Conservation (phyloP, 2,329 filamentous ascomycete species). For the Arthrobotrys iridis region DNA sequence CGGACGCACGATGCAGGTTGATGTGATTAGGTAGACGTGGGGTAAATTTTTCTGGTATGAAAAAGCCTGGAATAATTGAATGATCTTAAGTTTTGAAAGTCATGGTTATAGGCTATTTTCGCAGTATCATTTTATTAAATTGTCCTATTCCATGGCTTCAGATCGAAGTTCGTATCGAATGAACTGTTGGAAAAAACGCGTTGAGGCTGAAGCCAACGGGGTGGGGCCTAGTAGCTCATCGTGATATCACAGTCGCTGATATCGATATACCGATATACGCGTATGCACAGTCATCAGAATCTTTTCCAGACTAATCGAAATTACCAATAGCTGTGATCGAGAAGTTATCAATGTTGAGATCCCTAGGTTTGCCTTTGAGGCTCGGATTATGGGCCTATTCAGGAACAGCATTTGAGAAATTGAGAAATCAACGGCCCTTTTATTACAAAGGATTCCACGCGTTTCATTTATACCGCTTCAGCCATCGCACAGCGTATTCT, state of each 20-base stretch:
- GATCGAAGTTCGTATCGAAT: no score
- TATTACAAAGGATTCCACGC: slow-evolving; percentile 6
- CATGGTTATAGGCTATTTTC: background rate
- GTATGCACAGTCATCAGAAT: no score
- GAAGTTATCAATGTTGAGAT: background rate
- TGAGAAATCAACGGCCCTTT: background rate
- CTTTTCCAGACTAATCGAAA: no score
- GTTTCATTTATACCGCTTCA: slow-evolving; percentile 17
- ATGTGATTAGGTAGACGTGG: slow-evolving; percentile 42
- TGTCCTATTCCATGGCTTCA: no score
- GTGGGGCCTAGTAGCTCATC: no score
- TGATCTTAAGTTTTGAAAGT: background rate
- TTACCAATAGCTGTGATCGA: background rate
- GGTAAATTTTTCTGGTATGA: background rate
- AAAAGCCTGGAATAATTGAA: slow-evolving; percentile 7
- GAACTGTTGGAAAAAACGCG: slow-evolving; percentile 1
- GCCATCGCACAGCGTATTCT: background rate
- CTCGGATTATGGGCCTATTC: background rate
- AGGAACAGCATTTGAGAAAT: background rate
- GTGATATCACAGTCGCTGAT: no score
- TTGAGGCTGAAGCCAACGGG: no score
- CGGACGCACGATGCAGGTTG: background rate
- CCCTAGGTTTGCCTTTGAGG: background rate
- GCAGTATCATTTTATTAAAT: background rate
- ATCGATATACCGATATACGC: no score